Conservation (phyloP, 2,329 filamentous ascomycete genomes). For the Graphilbum ipis-grandicollis region DNA sequence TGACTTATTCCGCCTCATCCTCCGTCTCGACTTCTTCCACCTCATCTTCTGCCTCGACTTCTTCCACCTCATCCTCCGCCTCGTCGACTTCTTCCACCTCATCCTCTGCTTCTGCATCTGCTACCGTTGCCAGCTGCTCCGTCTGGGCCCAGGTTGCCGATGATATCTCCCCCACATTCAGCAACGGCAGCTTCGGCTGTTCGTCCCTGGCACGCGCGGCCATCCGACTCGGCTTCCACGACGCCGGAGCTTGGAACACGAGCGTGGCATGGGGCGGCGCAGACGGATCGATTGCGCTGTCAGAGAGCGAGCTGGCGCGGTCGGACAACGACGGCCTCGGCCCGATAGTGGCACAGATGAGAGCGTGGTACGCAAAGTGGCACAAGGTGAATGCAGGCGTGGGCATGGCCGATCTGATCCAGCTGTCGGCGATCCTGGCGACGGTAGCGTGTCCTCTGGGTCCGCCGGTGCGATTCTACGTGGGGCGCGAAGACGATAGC, state of each 20-base stretch:
- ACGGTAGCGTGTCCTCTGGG: conserved; percentile 32
- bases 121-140: conserved; percentile 12
- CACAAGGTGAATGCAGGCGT: conserved; percentile 16
- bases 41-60: background rate
- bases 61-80: background rate
- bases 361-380: conserved; percentile 20
- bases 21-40: too few species aligned
- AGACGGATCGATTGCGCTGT: conserved; percentile 25
- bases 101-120: background rate
- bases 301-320: conserved; percentile 18
- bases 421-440: conserved; percentile 27
- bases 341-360: conserved; percentile 19
- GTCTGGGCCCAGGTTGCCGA: conserved; percentile 20
- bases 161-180: conserved; percentile 18
- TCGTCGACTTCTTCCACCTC: background rate
- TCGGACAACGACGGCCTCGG: conserved; percentile 26
- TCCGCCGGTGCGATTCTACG: conserved; percentile 26
- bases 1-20: too few species aligned
- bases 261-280: conserved; percentile 20
- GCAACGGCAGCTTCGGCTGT: conserved; percentile 15
- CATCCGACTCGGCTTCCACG: conserved; percentile 28
- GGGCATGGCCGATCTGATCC: conserved; percentile 34
- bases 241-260: conserved; percentile 23
- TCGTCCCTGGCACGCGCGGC: conserved; percentile 22
- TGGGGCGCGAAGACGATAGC: conserved; percentile 28